Conservation (phyloP, 345 rosid genomes). For the Rhodamnia argentea region DNA sequence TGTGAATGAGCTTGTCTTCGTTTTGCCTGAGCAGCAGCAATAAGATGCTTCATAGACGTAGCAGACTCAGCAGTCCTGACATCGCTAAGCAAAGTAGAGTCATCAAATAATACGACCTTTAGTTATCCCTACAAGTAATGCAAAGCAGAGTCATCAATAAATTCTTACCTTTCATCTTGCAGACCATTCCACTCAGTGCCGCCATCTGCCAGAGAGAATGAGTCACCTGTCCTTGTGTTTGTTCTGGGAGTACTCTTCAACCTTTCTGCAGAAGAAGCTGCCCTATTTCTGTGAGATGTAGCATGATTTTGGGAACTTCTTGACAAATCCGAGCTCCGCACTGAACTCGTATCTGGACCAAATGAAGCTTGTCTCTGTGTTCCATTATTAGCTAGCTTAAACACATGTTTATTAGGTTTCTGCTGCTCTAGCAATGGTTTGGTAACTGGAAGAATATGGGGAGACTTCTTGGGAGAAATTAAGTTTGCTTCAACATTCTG, state of each 20-base stretch:
- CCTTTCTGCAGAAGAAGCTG: constrained; percentile 38
- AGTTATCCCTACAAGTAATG: not conserved
- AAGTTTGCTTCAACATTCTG: constrained; percentile 27
- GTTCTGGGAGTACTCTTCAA: constrained; percentile 37
- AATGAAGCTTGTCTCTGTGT: constrained; percentile 33
- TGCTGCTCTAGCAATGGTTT: constrained; percentile 30
- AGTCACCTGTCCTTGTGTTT: constrained; percentile 21
- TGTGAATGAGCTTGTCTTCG: constrained; percentile 70
- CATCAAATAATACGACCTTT: not conserved
- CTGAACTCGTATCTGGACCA: constrained; percentile 28
- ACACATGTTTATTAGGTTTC: constrained; percentile 25
- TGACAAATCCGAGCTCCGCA: constrained; percentile 20
- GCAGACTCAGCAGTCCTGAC: constrained; percentile 51
- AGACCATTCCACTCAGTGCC: constrained; percentile 22
- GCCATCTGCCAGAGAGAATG: constrained; percentile 22
- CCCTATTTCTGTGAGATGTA: constrained; percentile 31
- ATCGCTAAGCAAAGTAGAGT: constrained; percentile 6
- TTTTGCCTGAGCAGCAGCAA: constrained; percentile 94
- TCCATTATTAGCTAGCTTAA: constrained; percentile 26
- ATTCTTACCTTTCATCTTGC: constrained; percentile 31
- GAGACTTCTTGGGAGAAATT: constrained; percentile 50
- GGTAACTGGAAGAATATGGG: constrained; percentile 14
- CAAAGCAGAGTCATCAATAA: not conserved
- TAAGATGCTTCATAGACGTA: constrained; percentile 71
- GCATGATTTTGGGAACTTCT: constrained; percentile 33